Evolutionary conservation across 2,329 filamentous ascomycete genomes (phyloP), one percentile per base, ranked within the genome.

Genomic region (Scleromitrula shiraiana): DNA sequence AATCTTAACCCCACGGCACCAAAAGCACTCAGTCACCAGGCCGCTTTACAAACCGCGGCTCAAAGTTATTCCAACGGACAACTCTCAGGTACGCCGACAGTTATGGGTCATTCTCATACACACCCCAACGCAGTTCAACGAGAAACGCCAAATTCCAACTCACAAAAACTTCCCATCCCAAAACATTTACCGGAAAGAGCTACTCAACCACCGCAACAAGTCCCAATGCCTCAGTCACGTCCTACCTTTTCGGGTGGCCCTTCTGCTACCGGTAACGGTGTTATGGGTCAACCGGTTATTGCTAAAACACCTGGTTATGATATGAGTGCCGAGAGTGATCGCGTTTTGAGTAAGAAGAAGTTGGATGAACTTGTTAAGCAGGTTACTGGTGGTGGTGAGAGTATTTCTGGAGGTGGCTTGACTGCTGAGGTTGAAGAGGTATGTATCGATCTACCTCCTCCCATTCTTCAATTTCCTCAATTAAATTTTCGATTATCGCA

Each of bases 351-450:
- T 70, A 96, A 96, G 78, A 94, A 95, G 71, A 97, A 95, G 70
- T 76, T 98, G 33, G 90, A 98, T 62, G 91, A 96, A 64, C 76
- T 98, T 30, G 90, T 97, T 7, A 81, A 90, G 42, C 91, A 97
- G 67, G 89, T 97, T 50, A 95, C 88, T 29, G 90, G 90, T 46
- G 85, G 84, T 8, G 82, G 80, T 22, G 77, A 80, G 1, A 83
- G 87, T 53, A 74, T 78, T n/a, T 76, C 80, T 40, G 84, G 87
- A 55, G 82, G 81, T 52, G 78, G 83, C 30, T 70, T 97, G 56
- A 88, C 88, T 23, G 88, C 93, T 0, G 93, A 97, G 58, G 91
- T 95, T 41, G 93, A 98, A 77, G 91, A 97, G 76, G 90, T 94
- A 75, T 66, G 75, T 27, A 5, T 40, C 37, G 44, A 12, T n/a